Conservation (phyloP, 768 basidiomycete genomes). For the Royoungia palumana region DNA sequence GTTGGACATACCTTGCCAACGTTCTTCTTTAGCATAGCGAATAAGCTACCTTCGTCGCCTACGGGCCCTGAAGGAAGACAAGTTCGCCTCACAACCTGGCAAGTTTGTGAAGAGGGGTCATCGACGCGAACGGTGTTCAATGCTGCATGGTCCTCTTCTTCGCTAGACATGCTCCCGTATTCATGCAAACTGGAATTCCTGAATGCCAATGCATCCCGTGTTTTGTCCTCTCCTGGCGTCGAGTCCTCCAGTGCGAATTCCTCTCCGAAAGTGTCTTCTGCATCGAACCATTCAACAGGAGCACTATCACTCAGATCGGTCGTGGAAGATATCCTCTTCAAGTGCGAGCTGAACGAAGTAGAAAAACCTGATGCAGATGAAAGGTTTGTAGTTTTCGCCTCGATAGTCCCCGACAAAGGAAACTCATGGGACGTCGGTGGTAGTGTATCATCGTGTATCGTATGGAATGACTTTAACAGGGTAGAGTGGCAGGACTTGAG, state of each 20-base stretch:
- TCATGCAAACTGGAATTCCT: constrained; percentile 41
- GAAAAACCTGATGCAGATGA: constrained; percentile 22
- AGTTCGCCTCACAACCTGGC: constrained; percentile 47
- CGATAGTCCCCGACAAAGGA: constrained; percentile 44
- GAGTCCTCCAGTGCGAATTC: constrained; percentile 64
- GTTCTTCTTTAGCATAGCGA: constrained; percentile 81
- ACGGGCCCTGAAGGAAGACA: constrained; percentile 56
- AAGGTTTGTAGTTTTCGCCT: constrained; percentile 42
- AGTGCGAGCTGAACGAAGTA: constrained; percentile 32
- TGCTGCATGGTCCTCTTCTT: constrained; percentile 38
- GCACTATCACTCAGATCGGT: constrained; percentile 48
- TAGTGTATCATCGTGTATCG: constrained; percentile 28
- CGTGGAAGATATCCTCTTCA: constrained; percentile 45
- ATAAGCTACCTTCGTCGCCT: constrained; percentile 79
- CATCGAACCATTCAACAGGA: constrained; percentile 74
- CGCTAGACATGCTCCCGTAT: constrained; percentile 44
- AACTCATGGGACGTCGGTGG: constrained; percentile 24
- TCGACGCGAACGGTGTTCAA: not conserved
- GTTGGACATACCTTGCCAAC: constrained; percentile 66
- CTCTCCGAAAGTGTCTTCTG: constrained; percentile 44
- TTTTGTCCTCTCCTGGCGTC: constrained; percentile 37
- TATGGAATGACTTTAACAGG: constrained; percentile 44
- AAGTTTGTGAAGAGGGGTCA: constrained; percentile 7
- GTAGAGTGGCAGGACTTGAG: constrained; percentile 60
- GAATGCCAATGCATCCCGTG: constrained; percentile 37